Evolutionary conservation across 805 yeast species (phyloP), one percentile per base, ranked within the genome.

Genomic region (Nakazawaea wickerhamii): DNA sequence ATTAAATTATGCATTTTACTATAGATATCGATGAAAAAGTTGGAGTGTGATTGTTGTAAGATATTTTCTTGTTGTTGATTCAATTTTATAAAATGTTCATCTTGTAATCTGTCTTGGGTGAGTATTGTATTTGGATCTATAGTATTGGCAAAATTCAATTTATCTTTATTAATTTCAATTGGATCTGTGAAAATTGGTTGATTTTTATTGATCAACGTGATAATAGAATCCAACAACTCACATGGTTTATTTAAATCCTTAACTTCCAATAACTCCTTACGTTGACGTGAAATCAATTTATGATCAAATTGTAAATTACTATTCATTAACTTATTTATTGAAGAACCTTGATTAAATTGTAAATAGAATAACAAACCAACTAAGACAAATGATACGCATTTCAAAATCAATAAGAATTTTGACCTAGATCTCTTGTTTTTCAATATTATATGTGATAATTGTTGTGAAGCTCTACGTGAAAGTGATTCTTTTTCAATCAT

Each of bases 381-480:
- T 7, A 13, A 13, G 5, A 41, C 4, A 3, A 41, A 8, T 14
- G 13, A 15, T 3, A 21, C 9, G 4, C 17, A 17, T 28, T 36
- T 41, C 20, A 36, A 2, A 4, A 41, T 10, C 22, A 18, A 22
- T 10, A 30, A 23, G 15, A 41, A 13, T 25, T 30, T 36, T 3
- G 44, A 41, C 14, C 27, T 36, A 9, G 44, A 21, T 23, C 40
- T 21, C 14, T 28, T 28, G 14, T 36, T 36, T 23, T 30, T 41
- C 21, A 36, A 11, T 36, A 41, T 41, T 11, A 41, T 41, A 18
- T 22, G 23, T 3, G 40, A 11, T 6, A 41, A 9, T 30, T 41
- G 44, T 36, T 41, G 40, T n/a, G 44, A 41, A 10, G 44, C 44
- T 15, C 44, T 30, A 18, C 44, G 21, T 7, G 40, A 41, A 11